Conservation (phyloP, 2,329 filamentous ascomycete species). For the Paracamarosporium sp. region DNA sequence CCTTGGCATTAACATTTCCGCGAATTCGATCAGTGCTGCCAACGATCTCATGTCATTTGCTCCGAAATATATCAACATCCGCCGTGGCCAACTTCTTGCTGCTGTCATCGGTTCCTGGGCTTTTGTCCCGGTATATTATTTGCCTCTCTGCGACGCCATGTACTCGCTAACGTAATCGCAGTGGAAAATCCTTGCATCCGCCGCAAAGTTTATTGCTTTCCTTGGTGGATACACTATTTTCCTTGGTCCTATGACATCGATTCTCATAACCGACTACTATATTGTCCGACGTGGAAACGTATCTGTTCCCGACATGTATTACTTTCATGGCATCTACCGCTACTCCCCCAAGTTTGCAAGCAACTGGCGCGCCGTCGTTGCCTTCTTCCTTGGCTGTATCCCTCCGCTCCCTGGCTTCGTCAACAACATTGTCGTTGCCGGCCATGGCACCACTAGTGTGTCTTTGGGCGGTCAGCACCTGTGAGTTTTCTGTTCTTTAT, state of each 20-base stretch:
- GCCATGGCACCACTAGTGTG: slow-evolving; percentile 19
- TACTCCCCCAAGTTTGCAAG: slow-evolving; percentile 28
- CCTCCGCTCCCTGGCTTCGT: slow-evolving; percentile 33
- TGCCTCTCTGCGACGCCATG: too few relatives aligned
- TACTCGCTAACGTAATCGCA: too few relatives aligned
- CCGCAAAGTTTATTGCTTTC: slow-evolving; percentile 46
- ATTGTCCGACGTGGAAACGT: slow-evolving; percentile 29
- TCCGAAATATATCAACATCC: slow-evolving; percentile 34
- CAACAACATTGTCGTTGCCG: slow-evolving; percentile 23
- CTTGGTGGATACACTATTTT: slow-evolving; percentile 35
- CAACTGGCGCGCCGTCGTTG: slow-evolving; percentile 32
- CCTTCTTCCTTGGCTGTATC: slow-evolving; percentile 29
- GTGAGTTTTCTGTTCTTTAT: slow-evolving; percentile 16
- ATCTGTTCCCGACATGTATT: slow-evolving; percentile 31
- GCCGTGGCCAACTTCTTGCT: slow-evolving; percentile 40
- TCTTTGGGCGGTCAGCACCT: slow-evolving; percentile 29
- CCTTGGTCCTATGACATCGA: slow-evolving; percentile 31
- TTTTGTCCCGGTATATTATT: too few relatives aligned
- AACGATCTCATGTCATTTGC: slow-evolving; percentile 31
- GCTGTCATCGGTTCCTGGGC: slow-evolving; percentile 46
- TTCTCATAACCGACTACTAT: slow-evolving; percentile 33
- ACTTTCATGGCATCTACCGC: slow-evolving; percentile 34
- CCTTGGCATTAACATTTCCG: slow-evolving; percentile 45
- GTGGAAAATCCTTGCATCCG: slow-evolving; percentile 46
- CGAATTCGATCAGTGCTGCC: slow-evolving; percentile 31